These are phyloP conservation scores for Neoconidiobolus thromboides DNA, from an alignment of 371 early-diverging fungal species.

Conservation along the genomic window DNA sequence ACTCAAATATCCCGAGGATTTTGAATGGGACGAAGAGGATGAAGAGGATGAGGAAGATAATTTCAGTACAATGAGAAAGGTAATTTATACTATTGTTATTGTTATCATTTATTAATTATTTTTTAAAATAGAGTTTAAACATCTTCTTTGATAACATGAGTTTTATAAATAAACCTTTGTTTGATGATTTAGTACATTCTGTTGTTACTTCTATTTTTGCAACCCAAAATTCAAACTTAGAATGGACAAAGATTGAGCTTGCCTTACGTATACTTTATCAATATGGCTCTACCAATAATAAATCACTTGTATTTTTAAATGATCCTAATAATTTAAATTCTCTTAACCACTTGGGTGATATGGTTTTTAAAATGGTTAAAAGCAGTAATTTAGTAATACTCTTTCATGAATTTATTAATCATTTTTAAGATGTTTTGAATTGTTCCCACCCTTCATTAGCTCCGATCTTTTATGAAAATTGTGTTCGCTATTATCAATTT, in stretches of 20 bases:
- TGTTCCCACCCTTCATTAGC: slow-evolving; percentile 65
- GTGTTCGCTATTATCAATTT: slow-evolving; percentile 52
- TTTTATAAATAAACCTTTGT: slow-evolving; percentile 35
- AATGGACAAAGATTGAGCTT: slow-evolving; percentile 70
- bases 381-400: slow-evolving; percentile 19
- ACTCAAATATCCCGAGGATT: slow-evolving; percentile 75
- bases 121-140: slow-evolving; percentile 31
- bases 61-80: slow-evolving; percentile 60
- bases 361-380: slow-evolving; percentile 49
- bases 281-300: slow-evolving; percentile 40
- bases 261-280: slow-evolving; percentile 55
- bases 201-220: slow-evolving; percentile 33
- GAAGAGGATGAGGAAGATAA: slow-evolving; percentile 58
- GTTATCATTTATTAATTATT: slow-evolving; percentile 3
- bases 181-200: slow-evolving; percentile 31
- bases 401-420: neutral
- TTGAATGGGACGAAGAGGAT: slow-evolving; percentile 51
- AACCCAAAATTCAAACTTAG: slow-evolving; percentile 21
- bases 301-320: slow-evolving; percentile 29
- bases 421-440: slow-evolving; percentile 32
- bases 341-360: slow-evolving; percentile 43
- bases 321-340: slow-evolving; percentile 17
- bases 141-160: slow-evolving; percentile 50
- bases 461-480: slow-evolving; percentile 54
- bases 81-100: slow-evolving; percentile 10